Percentiles rank a stretch among this genome's conserved stretches.
Evolutionary conservation across 148 eudicot species (phyloP).

Genomic region (Cornus florida): DNA sequence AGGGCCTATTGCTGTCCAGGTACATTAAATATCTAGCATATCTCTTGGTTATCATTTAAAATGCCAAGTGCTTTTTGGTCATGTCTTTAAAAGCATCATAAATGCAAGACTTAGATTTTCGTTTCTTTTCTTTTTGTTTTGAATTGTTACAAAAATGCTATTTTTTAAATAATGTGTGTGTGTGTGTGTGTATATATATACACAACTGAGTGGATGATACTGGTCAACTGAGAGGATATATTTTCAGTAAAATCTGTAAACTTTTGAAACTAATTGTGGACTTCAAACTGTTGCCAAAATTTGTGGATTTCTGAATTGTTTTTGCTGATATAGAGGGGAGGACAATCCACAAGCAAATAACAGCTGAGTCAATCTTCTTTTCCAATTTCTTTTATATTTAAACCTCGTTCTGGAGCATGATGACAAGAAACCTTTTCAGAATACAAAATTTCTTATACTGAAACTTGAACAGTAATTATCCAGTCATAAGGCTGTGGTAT

Average conservation of each 20-base stretch:
- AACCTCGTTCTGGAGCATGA: not conserved
- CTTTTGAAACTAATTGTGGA: not conserved
- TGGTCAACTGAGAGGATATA: not conserved
- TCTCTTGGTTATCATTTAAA: not conserved
- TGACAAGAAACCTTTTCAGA: not conserved
- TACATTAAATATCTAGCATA: conserved; percentile 27
- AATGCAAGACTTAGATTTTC: not conserved
- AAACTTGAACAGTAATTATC: too few relatives aligned
- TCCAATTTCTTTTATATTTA: not conserved
- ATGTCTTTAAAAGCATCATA: not conserved
- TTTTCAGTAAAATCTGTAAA: not conserved
- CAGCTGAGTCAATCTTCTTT: conserved; percentile 5
- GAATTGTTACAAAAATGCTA: not conserved
- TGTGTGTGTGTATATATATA: not conserved
- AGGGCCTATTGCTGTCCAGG: conserved; percentile 90
- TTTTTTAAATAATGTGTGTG: not conserved
- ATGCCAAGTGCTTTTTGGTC: not conserved
- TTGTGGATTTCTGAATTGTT: not conserved
- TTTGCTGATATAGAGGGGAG: conserved; percentile 6
- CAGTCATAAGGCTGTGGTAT: too few relatives aligned
- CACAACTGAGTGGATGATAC: not conserved
- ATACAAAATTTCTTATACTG: too few relatives aligned
- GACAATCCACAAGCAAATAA: not conserved
- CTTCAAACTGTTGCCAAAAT: not conserved
- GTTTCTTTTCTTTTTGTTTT: not conserved